Evolutionary conservation across 345 rosid genomes (phyloP), one percentile per base, ranked within the genome.

Genomic region (Eucalyptus sp.): DNA sequence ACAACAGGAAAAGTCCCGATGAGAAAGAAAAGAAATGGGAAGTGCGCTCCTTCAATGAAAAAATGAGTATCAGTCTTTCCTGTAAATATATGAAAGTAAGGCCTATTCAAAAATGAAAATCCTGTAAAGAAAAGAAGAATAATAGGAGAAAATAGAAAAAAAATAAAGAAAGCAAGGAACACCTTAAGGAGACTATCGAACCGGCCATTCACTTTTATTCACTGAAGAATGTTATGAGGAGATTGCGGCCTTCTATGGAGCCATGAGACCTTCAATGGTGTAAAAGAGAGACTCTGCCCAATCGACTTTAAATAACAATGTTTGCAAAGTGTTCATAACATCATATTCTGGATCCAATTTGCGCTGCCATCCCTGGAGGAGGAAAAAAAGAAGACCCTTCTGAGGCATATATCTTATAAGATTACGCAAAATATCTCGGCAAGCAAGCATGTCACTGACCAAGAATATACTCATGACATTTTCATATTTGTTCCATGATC

Each of bases 271-370:
- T 41, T 89, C 91, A 33, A 91, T 91, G 44, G 91, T 91, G 87
- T 91, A 91, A 66, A 49, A 91, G 50, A 91, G 88, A 29, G 93
- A 90, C 60, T 91, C 89, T 18, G 81, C 91, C 91, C 90, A 91
- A 49, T 90, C 90, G 31, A 48, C 91, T 87, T 84, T 87, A 48
- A 90, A 87, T 50, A 91, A 89, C 87, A 91, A 80, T 31, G 89
- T 86, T 52, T 76, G 93, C 71, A 91, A 89, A 46, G 93, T 84
- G 13, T 86, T 76, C 90, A 91, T 86, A 14, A 90, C 91, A 86
- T 91, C 58, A 33, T 91, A 90, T 33, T 79, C 91, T 24, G 92
- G 92, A 86, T 91, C 93, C 49, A 91, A 89, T 86, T 91, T 91
- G 52, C 88, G 88, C 80, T 91, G 93, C 93, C 93, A 90, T 2